Conservation (phyloP, 129 eudicot species). For the Oenanthe sinensis region DNA sequence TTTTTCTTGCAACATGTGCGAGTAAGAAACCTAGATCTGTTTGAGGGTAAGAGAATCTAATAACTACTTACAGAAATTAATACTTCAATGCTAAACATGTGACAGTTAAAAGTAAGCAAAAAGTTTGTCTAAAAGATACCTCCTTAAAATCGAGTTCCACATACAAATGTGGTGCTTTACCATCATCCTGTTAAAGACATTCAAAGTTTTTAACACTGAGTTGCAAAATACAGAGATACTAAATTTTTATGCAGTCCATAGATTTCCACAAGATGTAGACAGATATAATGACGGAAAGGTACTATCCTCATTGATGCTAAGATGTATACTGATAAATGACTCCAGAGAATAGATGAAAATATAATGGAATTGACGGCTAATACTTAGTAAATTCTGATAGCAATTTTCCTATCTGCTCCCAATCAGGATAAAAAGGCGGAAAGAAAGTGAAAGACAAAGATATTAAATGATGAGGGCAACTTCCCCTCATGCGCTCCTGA, state of each 20-base stretch:
- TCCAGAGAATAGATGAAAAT: background rate
- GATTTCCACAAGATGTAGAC: background rate
- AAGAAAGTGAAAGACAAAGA: background rate
- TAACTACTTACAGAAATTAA: background rate
- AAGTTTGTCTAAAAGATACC: slow-evolving; percentile 30
- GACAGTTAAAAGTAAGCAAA: background rate
- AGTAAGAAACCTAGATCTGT: background rate
- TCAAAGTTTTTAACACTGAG: background rate
- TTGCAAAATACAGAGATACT: background rate
- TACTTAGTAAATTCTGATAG: background rate
- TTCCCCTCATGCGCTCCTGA: background rate
- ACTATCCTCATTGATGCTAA: background rate
- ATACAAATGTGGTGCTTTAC: slow-evolving; percentile 80
- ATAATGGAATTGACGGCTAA: background rate
- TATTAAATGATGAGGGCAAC: background rate
- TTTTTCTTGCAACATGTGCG: background rate
- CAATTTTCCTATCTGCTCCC: background rate
- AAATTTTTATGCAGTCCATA: background rate
- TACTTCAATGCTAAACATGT: background rate
- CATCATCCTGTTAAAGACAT: slow-evolving; percentile 69
- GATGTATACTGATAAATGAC: background rate
- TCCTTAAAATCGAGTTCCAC: slow-evolving; percentile 95
- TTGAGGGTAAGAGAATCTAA: background rate
- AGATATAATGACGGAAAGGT: background rate
- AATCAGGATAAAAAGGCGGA: background rate